Evolutionary conservation across 192 early-diverging fungal species (phyloP), one percentile per base, ranked within the genome.

Genomic region (Gonapodya prolifera): DNA sequence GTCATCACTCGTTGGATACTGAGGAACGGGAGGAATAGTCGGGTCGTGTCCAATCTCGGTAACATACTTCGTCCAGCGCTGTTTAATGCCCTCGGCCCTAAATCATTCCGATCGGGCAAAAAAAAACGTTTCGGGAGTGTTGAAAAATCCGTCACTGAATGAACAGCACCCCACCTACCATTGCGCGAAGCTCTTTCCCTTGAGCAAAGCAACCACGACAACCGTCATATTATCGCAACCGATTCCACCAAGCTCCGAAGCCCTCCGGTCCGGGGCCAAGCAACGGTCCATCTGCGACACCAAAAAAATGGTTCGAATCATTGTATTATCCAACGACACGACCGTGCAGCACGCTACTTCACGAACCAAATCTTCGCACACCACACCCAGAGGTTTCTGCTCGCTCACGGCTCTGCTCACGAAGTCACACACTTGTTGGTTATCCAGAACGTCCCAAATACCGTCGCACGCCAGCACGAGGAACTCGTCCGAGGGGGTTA

Each of bases 201-300:
- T 87, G 78, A 98, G 86, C 61, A 97, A 81, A 1, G 87, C 98
- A 2, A 95, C 90, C 35, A 99, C 94, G 31, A 98, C 84, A 18
- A 98, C 91, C 0, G 98, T 98, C 98, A 99, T 99, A 84, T 99
- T 99, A 84, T 99, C 98, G 84, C 96, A 99, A 28, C 98, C 98
- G 69, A 99, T 90, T 30, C 94, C 93, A 73, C 92, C 93, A 76
- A 94, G 84, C 35, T 95, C 96, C 79, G 87, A 90, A 16, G 77
- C 33, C 23, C 1, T 70, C 74, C 77, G 69, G 79, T 96, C 95
- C 31, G 88, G 83, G 31, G 96, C 96, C 77, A 99, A 86, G 79
- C 98, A 98, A 75, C 87, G 83, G 77, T 96, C 92, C 94, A 98
- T 97, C 70, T 73, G 71, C 18, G 16, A 32, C 71, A 32, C 2